Percentiles rank a stretch among this genome's conserved stretches.
phyloP scores from a whole-genome alignment of 371 early-diverging fungal species.

The Capillidium heterosporum region DNA sequence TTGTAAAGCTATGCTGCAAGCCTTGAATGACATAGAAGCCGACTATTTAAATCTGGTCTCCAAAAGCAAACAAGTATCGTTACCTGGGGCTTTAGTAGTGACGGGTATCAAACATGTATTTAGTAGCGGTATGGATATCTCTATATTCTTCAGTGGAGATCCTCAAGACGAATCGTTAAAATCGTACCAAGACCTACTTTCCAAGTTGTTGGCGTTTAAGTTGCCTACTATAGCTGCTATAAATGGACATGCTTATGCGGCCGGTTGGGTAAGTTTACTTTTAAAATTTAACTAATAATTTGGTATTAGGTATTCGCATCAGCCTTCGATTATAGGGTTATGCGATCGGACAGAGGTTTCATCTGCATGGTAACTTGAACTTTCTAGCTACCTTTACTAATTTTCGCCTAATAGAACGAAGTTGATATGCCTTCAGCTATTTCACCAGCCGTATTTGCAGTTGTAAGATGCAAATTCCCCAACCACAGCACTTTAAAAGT shows the following conservation, averaged over 20 bases:
- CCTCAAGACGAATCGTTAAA: background rate
- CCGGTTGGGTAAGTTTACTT: constrained; percentile 19
- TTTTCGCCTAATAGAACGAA: background rate
- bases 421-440: background rate
- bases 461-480: background rate
- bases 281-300: background rate
- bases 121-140: too few species aligned
- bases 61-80: too few species aligned
- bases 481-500: background rate
- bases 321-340: constrained; percentile 44
- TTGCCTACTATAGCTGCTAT: constrained; percentile 66
- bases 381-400: constrained; percentile 5
- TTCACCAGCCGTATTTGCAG: background rate
- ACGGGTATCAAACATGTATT: too few species aligned
- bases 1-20: too few species aligned
- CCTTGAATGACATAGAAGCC: too few species aligned
- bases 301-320: background rate
- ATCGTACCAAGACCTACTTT: constrained; percentile 21
- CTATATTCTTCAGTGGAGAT: too few species aligned
- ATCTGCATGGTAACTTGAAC: constrained; percentile 37
- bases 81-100: too few species aligned
- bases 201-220: constrained; percentile 35
- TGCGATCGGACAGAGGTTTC: constrained; percentile 61
- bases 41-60: too few species aligned
- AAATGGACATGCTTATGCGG: constrained; percentile 73